phyloP scores from a whole-genome alignment of 371 early-diverging fungal genomes.

The Lichtheimia corymbifera region DNA sequence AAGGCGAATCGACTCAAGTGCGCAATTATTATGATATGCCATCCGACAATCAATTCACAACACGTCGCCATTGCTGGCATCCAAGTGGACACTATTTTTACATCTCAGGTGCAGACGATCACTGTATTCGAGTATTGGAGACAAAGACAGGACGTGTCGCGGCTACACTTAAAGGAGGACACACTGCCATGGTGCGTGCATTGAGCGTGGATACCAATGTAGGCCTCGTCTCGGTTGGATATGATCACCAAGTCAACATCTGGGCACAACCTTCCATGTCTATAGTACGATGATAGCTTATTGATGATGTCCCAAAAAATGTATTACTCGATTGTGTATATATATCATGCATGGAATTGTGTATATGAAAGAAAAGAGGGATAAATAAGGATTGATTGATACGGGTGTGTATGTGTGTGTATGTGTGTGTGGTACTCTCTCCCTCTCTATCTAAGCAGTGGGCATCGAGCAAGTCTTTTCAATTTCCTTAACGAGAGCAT shows the following conservation, averaged over 20 bases:
- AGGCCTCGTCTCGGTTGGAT: conserved; percentile 40
- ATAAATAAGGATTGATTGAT: background rate
- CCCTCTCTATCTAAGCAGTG: background rate
- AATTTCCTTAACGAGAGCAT: conserved; percentile 53
- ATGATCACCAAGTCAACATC: conserved; percentile 34
- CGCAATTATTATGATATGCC: conserved; percentile 69
- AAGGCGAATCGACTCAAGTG: conserved; percentile 48
- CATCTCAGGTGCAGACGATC: conserved; percentile 66
- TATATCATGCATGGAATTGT: too few species aligned
- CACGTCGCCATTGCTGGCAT: conserved; percentile 64
- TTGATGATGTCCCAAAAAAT: background rate
- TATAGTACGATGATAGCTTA: conserved; percentile 9
- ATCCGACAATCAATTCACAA: conserved; percentile 58
- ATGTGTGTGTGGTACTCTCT: too few species aligned
- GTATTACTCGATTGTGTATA: background rate
- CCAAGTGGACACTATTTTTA: conserved; percentile 67
- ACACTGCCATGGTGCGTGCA: conserved; percentile 25
- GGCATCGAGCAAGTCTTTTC: conserved; percentile 33
- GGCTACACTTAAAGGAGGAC: conserved; percentile 50
- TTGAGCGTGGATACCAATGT: conserved; percentile 27
- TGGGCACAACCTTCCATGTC: conserved; percentile 26
- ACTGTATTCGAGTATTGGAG: conserved; percentile 59
- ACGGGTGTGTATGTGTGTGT: too few species aligned
- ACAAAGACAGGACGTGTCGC: conserved; percentile 56
- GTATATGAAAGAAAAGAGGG: background rate